Evolutionary conservation across 2,329 filamentous ascomycete species (phyloP).

Genomic region (Colletotrichum sp.): DNA sequence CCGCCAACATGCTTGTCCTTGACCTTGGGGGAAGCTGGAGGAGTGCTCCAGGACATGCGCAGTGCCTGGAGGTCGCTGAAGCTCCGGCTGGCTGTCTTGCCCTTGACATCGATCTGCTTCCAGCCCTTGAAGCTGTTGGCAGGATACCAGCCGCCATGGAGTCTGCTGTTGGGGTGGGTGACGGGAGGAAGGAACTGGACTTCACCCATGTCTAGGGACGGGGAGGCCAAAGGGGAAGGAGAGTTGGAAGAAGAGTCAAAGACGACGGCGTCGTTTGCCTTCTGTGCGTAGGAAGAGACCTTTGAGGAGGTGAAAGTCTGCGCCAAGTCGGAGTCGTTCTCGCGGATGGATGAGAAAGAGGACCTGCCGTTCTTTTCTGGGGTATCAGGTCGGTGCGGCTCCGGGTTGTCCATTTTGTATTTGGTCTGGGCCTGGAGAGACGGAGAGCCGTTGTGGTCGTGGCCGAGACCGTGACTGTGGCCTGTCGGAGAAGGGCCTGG

Average conservation of each 20-base stretch:
- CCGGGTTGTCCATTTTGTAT: slow-evolving; percentile 33
- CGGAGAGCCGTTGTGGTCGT: background rate
- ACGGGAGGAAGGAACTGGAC: slow-evolving; percentile 56
- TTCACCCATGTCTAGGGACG: slow-evolving; percentile 36
- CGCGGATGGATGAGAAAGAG: slow-evolving; percentile 67
- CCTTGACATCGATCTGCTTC: slow-evolving; percentile 66
- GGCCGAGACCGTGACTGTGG: slow-evolving; percentile 5
- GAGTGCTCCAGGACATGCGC: slow-evolving; percentile 58
- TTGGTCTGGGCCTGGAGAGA: background rate
- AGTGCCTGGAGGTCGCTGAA: slow-evolving; percentile 63
- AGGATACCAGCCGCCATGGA: slow-evolving; percentile 65
- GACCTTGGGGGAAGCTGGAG: slow-evolving; percentile 32
- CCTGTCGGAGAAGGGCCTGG: slow-evolving; percentile 33
- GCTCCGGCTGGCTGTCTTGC: slow-evolving; percentile 65
- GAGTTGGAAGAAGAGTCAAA: slow-evolving; percentile 55
- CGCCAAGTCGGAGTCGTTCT: slow-evolving; percentile 62
- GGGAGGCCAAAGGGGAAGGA: slow-evolving; percentile 31
- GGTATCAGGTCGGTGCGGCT: slow-evolving; percentile 27
- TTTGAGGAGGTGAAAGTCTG: slow-evolving; percentile 70
- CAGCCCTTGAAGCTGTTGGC: slow-evolving; percentile 64
- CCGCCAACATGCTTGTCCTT: slow-evolving; percentile 47
- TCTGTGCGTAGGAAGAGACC: slow-evolving; percentile 60
- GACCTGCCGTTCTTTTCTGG: slow-evolving; percentile 49
- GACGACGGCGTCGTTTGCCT: slow-evolving; percentile 52
- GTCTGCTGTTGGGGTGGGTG: slow-evolving; percentile 59